Percentiles rank a stretch among this genome's conserved stretches.
Conservation (phyloP, 2,329 filamentous ascomycete genomes). For the Monosporascus sp. region DNA sequence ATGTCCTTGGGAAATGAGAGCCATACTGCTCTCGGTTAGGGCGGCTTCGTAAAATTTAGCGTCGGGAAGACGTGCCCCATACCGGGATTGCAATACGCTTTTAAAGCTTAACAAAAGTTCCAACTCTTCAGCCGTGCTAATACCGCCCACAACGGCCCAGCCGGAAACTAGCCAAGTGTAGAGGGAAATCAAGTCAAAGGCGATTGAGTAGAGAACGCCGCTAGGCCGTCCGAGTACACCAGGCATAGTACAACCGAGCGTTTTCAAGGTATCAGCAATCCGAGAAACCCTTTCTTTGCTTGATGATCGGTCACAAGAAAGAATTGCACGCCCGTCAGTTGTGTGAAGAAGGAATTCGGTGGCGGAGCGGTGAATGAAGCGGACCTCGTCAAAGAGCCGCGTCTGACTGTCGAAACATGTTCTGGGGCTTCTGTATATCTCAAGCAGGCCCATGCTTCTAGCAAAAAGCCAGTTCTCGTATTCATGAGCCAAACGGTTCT, state of each 20-base stretch:
- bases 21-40: not conserved
- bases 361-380: not conserved
- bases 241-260: not conserved
- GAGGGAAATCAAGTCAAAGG: too few species aligned
- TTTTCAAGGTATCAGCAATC: not conserved
- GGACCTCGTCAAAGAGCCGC: not conserved
- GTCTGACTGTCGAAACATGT: not conserved
- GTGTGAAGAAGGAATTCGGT: not conserved
- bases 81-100: not conserved
- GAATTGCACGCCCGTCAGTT: not conserved
- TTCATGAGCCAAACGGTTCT: not conserved
- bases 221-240: too few species aligned
- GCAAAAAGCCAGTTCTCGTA: not conserved
- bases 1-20: not conserved
- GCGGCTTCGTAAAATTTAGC: not conserved
- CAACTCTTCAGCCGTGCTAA: not conserved
- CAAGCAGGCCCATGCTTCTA: not conserved
- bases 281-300: not conserved
- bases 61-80: not conserved
- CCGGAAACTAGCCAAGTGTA: too few species aligned
- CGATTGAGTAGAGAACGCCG: too few species aligned
- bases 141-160: not conserved
- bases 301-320: not conserved
- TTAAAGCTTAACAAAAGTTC: not conserved
- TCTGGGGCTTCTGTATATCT: not conserved